These are phyloP conservation scores for Fistulifera solaris DNA, from an alignment of 108 stramenopile species.

Conservation along the genomic window DNA sequence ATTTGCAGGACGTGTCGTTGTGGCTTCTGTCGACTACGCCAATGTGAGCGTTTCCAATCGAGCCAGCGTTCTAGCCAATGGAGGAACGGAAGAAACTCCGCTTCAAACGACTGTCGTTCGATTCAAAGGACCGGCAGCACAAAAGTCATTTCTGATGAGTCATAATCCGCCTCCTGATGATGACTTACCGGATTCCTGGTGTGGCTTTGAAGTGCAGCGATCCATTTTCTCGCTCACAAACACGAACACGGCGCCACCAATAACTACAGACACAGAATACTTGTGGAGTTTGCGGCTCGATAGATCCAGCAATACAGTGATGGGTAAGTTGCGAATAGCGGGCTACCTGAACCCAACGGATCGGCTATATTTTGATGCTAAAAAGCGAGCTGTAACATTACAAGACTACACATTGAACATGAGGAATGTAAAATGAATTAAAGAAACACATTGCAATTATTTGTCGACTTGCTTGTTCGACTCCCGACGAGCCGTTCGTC, in stretches of 20 bases:
- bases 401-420: conserved; percentile 54
- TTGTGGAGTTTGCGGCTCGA: conserved; percentile 48
- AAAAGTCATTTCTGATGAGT: conserved; percentile 62
- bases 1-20: conserved; percentile 63
- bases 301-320: conserved; percentile 18
- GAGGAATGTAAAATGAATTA: conserved; percentile 6
- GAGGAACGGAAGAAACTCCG: conserved; percentile 59
- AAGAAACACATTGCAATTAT: too few species aligned
- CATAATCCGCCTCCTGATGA: conserved; percentile 36
- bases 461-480: too few species aligned
- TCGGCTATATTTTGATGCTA: conserved; percentile 67
- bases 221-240: conserved; percentile 81
- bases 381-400: conserved; percentile 66
- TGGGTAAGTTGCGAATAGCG: conserved; percentile 51
- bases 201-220: conserved; percentile 60
- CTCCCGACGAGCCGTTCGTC: too few species aligned
- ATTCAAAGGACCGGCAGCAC: conserved; percentile 79
- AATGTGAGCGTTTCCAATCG: conserved; percentile 66
- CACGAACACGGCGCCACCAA: conserved; percentile 70
- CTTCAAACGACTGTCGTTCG: conserved; percentile 61
- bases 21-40: conserved; percentile 69
- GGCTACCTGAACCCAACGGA: conserved; percentile 69
- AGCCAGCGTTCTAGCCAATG: conserved; percentile 42
- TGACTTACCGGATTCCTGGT: conserved; percentile 28
- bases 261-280: conserved; percentile 70